Evolutionary conservation across 139 green algal genomes (phyloP).

Genomic region (Coccomyxa sp.): DNA sequence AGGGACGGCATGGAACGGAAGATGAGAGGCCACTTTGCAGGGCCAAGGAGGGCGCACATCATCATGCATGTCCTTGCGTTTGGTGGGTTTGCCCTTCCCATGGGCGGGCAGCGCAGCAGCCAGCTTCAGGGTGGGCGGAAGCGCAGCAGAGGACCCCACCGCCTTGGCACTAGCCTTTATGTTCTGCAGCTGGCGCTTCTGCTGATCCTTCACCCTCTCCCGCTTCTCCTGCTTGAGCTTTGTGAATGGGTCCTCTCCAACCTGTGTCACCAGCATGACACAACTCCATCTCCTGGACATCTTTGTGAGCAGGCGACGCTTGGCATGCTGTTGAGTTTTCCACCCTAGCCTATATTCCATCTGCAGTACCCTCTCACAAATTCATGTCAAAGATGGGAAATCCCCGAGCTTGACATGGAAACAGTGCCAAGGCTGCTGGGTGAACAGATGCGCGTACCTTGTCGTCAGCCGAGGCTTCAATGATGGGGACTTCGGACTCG

Average conservation of each 20-base stretch:
- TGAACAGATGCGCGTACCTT: conserved; percentile 30
- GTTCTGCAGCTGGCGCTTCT: conserved; percentile 70
- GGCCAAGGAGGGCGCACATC: conserved; percentile 43
- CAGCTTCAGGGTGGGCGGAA: conserved; percentile 75
- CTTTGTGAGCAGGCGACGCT: too few species aligned
- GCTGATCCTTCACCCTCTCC: conserved; percentile 68
- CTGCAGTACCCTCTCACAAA: too few species aligned
- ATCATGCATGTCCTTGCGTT: conserved; percentile 62
- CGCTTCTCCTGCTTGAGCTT: conserved; percentile 64
- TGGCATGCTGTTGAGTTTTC: not conserved
- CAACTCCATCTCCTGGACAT: too few species aligned
- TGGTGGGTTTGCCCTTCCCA: conserved; percentile 44
- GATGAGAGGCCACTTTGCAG: not conserved
- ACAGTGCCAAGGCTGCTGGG: not conserved
- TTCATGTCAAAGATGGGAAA: too few species aligned
- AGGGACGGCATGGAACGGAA: not conserved
- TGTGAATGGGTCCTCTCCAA: conserved; percentile 87
- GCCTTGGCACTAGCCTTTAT: conserved; percentile 58
- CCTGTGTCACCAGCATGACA: conserved; percentile 27
- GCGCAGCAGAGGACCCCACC: conserved; percentile 20
- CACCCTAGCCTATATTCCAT: too few species aligned
- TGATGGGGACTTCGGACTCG: conserved; percentile 74
- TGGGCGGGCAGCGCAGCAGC: conserved; percentile 61
- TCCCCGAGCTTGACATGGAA: too few species aligned
- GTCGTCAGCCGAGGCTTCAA: conserved; percentile 77